phyloP scores from a whole-genome alignment of 2,329 filamentous ascomycete species.

The Aspergillus candidus region DNA sequence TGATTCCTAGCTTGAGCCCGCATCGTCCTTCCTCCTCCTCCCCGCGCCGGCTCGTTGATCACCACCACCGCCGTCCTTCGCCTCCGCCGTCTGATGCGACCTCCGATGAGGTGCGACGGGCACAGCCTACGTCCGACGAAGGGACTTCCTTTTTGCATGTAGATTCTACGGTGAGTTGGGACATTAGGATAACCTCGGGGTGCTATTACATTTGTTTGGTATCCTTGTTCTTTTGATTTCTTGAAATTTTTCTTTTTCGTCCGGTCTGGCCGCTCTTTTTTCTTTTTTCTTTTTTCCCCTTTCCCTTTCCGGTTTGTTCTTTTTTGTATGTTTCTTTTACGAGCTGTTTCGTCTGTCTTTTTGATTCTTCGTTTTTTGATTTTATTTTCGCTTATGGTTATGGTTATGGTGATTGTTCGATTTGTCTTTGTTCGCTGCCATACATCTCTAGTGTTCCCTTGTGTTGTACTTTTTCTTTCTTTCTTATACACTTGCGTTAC shows the following conservation, averaged over 20 bases:
- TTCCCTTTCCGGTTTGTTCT: not conserved
- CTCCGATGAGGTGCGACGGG: conserved; percentile 16
- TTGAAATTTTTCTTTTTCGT: conserved; percentile 3
- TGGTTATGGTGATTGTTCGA: not conserved
- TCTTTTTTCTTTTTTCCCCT: not conserved
- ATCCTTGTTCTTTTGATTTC: no score
- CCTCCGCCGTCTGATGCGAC: conserved; percentile 18
- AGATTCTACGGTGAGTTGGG: not conserved
- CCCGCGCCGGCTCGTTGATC: not conserved
- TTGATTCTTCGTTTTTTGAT: not conserved
- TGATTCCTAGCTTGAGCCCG: conserved; percentile 7
- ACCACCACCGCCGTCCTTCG: conserved; percentile 3
- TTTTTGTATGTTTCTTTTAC: conserved; percentile 1
- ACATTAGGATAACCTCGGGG: no score
- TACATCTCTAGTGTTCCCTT: not conserved
- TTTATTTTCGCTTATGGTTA: not conserved
- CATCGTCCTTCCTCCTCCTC: conserved; percentile 1
- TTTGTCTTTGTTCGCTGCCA: not conserved
- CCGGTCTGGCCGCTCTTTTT: conserved; percentile 1
- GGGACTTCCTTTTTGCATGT: conserved; percentile 13
- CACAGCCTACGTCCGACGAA: conserved; percentile 17
- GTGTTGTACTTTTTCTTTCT: not conserved
- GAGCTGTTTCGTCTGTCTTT: not conserved
- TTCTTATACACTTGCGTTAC: not conserved
- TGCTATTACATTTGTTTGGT: no score